phyloP scores from a whole-genome alignment of 2,329 filamentous ascomycete species.

The Sporothrix protearum region DNA sequence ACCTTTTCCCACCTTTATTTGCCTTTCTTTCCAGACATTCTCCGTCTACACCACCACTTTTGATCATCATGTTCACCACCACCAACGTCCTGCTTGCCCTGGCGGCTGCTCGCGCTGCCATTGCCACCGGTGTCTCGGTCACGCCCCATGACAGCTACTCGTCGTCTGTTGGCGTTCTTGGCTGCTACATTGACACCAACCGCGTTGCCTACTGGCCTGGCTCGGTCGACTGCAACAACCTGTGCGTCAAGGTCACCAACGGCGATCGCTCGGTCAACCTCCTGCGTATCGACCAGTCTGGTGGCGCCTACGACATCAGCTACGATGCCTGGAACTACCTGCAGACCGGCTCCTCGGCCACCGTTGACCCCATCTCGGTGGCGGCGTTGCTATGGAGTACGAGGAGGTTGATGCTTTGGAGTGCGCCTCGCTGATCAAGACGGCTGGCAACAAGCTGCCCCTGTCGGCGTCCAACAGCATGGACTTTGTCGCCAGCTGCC shows the following conservation, averaged over 20 bases:
- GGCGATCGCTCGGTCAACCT: constrained; percentile 52
- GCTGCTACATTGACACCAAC: constrained; percentile 59
- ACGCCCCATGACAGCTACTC: constrained; percentile 57
- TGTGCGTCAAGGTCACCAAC: constrained; percentile 54
- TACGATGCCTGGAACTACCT: constrained; percentile 63
- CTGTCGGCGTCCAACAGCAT: constrained; percentile 56
- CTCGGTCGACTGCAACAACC: constrained; percentile 51
- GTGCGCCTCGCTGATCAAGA: constrained; percentile 50
- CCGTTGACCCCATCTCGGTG: constrained; percentile 44
- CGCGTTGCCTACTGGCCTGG: constrained; percentile 60
- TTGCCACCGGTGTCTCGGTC: constrained; percentile 36
- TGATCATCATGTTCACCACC: not conserved
- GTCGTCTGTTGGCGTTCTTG: constrained; percentile 55
- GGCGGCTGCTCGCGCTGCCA: constrained; percentile 27
- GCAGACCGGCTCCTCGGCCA: constrained; percentile 48
- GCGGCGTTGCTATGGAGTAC: constrained; percentile 50
- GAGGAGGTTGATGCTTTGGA: constrained; percentile 46
- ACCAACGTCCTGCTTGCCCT: constrained; percentile 13
- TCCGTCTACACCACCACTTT: too few relatives aligned
- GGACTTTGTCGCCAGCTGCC: constrained; percentile 50
- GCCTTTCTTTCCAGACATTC: not conserved
- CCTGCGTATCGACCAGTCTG: constrained; percentile 54
- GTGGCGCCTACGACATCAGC: constrained; percentile 54
- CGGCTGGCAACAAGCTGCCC: constrained; percentile 49
- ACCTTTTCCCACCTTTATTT: not conserved